Base-by-base conservation (phyloP, 768 basidiomycete genomes). In the Podaxis sp. region DNA sequence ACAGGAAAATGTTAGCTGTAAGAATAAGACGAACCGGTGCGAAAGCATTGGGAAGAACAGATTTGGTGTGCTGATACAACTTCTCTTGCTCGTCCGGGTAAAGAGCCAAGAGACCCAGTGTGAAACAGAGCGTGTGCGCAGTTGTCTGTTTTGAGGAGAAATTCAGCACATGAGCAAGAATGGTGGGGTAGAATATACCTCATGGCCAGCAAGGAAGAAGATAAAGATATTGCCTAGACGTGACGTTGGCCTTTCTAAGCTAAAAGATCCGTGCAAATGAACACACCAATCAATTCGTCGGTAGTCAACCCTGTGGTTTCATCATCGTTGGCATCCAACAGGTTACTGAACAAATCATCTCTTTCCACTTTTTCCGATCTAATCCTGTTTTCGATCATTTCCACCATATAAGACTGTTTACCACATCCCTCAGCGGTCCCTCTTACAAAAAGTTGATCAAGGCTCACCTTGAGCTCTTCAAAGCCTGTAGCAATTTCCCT, bases 121-220 rank as follows among this genome's bases (percentile, higher is more conserved):
- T 67, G 66, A 74, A 80, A 63, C 74, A 74, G 13, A 81, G 63
- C 1, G 80, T 77, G 66, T 80, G 76, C 2, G 76, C 74, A 4
- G 77, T 72, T 2, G 77, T 79, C 75, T 79, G 66, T 46, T 7
- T 19, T 17, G 63, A 51, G 6, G n/a, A 19, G 36, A 7, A 28
- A 33, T 2, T 36, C 13, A 36, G 6, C n/a, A 12, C 4, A 53
- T 15, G 0, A 22, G 12, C 46, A 12, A 13, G 19, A n/a, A 7
- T 9, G 7, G 33, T 2, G 30, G 57, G 24, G 19, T n/a, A 28
- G 13, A 9, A 40, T 65, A 7, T 39, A 83, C 82, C 75, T 85
- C 85, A 64, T 85, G 83, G 13, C 86, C 85, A 38, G 86, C 87
- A 15, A 86, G 67, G n/a, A 86, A 68, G 56, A 79, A 80, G 15